Conservation (phyloP, 805 yeast genomes). For the Yarrowia divulgata region DNA sequence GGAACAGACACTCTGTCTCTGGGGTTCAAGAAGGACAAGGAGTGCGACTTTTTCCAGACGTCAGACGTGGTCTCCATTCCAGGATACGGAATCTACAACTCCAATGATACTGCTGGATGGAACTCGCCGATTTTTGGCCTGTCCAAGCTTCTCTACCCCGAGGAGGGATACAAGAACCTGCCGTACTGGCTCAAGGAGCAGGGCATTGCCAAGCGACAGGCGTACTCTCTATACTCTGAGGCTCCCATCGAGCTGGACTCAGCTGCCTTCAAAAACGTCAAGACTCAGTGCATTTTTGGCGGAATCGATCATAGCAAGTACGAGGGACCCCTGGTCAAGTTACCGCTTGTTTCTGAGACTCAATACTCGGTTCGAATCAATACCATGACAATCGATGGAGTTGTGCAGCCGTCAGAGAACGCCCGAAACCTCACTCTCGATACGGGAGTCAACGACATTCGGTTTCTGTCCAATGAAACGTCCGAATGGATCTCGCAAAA, state of each 20-base stretch:
- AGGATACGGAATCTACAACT: conserved; percentile 29
- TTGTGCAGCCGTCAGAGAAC: conserved; percentile 19
- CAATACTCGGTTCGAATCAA: conserved; percentile 34
- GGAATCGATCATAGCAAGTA: conserved; percentile 27
- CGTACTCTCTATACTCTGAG: conserved; percentile 18
- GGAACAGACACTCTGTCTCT: conserved; percentile 26
- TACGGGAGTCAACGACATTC: conserved; percentile 30
- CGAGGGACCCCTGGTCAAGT: conserved; percentile 24
- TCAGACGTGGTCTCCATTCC: background rate
- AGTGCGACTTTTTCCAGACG: conserved; percentile 8
- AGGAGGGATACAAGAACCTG: conserved; percentile 33
- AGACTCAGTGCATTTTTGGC: conserved; percentile 17
- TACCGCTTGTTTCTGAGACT: conserved; percentile 21
- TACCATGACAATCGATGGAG: conserved; percentile 30
- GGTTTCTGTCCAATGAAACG: conserved; percentile 28
- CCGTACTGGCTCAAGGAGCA: conserved; percentile 29
- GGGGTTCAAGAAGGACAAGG: conserved; percentile 1
- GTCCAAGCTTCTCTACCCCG: conserved; percentile 20
- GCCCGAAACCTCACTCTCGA: conserved; percentile 30
- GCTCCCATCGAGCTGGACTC: conserved; percentile 34
- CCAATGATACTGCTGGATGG: conserved; percentile 35
- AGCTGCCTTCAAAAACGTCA: conserved; percentile 15
- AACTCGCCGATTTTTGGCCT: conserved; percentile 31
- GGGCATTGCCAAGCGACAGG: conserved; percentile 22
- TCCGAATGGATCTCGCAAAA: conserved; percentile 31